These are phyloP conservation scores for Plasmodium knowlesi DNA, from an alignment of 169 alveolate genomes.

Conservation along the genomic window DNA sequence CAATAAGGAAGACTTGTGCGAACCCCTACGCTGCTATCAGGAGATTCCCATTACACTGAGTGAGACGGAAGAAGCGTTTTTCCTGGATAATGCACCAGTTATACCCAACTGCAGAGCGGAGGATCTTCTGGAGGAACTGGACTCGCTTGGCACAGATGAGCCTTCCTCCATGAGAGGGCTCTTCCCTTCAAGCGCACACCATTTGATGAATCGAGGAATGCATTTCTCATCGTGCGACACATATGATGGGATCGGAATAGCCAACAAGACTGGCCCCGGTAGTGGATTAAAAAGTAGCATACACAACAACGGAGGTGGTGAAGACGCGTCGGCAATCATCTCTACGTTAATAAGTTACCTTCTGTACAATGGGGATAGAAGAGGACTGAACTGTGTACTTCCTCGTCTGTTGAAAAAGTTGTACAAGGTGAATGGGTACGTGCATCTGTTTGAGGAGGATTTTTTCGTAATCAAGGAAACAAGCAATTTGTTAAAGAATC, in stretches of 20 bases:
- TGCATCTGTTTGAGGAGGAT: conserved; percentile 34
- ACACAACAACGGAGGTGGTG: neutral
- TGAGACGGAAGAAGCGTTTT: neutral
- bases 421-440: conserved; percentile 36
- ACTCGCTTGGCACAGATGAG: neutral
- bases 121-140: neutral
- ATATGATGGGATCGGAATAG: neutral
- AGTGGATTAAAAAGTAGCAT: neutral
- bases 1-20: neutral
- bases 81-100: neutral
- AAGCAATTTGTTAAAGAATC: conserved; percentile 25
- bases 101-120: neutral
- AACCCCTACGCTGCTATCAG: neutral
- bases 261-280: neutral
- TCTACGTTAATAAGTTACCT: conserved; percentile 15
- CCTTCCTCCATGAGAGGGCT: neutral
- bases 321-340: conserved; percentile 4
- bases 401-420: conserved; percentile 1
- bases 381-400: conserved; percentile 17
- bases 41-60: neutral
- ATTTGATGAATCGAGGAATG: neutral
- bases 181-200: neutral
- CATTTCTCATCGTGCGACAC: neutral
- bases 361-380: conserved; percentile 21
- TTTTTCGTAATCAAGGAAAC: conserved; percentile 63